Evolutionary conservation across 768 basidiomycete species (phyloP).

Genomic region (Clitopilus hobsonii): DNA sequence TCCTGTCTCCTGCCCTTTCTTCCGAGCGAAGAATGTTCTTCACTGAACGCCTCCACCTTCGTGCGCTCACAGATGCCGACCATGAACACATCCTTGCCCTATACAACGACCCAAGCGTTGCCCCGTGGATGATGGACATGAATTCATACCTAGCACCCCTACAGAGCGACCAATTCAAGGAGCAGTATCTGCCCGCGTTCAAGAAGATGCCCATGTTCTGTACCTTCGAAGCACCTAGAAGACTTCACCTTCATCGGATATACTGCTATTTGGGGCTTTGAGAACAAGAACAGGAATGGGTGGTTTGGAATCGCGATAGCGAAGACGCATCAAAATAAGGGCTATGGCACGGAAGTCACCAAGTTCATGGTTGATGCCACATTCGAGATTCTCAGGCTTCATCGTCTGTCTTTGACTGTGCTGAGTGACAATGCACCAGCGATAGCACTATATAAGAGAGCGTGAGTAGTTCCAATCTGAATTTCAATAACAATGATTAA

Average conservation of each 20-base stretch:
- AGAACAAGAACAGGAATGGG: constrained; percentile 11
- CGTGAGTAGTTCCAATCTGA: constrained; percentile 26
- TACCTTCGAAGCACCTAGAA: constrained; percentile 11
- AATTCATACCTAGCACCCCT: background rate
- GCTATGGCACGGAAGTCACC: constrained; percentile 37
- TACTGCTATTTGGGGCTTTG: constrained; percentile 6
- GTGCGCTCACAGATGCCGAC: background rate
- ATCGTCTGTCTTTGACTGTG: constrained; percentile 35
- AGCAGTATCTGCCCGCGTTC: background rate
- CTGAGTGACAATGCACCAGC: constrained; percentile 33
- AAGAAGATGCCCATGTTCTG: constrained; percentile 11
- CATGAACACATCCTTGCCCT: background rate
- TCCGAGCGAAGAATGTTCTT: background rate
- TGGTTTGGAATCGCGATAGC: constrained; percentile 9
- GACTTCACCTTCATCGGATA: constrained; percentile 7
- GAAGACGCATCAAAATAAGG: constrained; percentile 28
- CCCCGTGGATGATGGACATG: background rate
- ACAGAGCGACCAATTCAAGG: background rate
- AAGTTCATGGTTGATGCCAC: constrained; percentile 34
- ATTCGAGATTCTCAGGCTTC: constrained; percentile 33
- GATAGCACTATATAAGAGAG: constrained; percentile 32
- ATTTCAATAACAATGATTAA: background rate
- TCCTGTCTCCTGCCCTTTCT: too few species aligned
- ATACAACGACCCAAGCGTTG: background rate
- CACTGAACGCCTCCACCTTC: background rate